phyloP scores from a whole-genome alignment of 2,329 filamentous ascomycete species.

The Cadophora sp. region DNA sequence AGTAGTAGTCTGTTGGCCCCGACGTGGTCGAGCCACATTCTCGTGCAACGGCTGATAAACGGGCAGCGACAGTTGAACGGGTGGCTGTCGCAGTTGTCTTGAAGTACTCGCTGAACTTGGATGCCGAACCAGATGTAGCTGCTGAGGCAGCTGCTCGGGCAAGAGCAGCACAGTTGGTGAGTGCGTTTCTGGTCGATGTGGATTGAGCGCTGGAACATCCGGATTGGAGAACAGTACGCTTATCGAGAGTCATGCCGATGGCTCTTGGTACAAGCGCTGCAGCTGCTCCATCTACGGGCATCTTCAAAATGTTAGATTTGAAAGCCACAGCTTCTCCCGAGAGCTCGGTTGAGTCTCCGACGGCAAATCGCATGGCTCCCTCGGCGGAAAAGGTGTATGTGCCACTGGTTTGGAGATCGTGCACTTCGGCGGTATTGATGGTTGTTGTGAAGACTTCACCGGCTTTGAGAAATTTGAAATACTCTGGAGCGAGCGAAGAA shows the following conservation, averaged over 20 bases:
- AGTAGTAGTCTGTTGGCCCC: constrained; percentile 62
- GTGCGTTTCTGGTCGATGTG: constrained; percentile 55
- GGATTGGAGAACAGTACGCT: constrained; percentile 59
- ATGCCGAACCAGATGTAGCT: constrained; percentile 55
- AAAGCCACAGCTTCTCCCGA: constrained; percentile 59
- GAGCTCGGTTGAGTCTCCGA: constrained; percentile 58
- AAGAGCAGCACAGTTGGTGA: constrained; percentile 60
- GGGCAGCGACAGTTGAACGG: constrained; percentile 57
- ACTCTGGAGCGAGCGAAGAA: constrained; percentile 45
- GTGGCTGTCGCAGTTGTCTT: constrained; percentile 58
- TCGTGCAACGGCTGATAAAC: constrained; percentile 58
- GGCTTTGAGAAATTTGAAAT: constrained; percentile 51
- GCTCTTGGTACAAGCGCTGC: constrained; percentile 58
- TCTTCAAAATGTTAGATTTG: constrained; percentile 63
- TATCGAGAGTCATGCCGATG: constrained; percentile 50
- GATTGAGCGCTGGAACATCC: constrained; percentile 60
- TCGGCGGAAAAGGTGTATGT: constrained; percentile 61
- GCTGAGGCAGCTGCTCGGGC: constrained; percentile 60
- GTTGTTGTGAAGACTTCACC: constrained; percentile 51
- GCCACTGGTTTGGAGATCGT: constrained; percentile 53
- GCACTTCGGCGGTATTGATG: constrained; percentile 53
- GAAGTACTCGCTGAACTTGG: constrained; percentile 67
- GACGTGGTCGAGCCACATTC: constrained; percentile 60
- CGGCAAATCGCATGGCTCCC: constrained; percentile 63
- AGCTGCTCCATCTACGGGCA: constrained; percentile 61